Percentiles rank a stretch among this genome's conserved stretches.
Evolutionary conservation across 345 rosid genomes (phyloP).

Genomic region (Eucalyptus lansdowneana): DNA sequence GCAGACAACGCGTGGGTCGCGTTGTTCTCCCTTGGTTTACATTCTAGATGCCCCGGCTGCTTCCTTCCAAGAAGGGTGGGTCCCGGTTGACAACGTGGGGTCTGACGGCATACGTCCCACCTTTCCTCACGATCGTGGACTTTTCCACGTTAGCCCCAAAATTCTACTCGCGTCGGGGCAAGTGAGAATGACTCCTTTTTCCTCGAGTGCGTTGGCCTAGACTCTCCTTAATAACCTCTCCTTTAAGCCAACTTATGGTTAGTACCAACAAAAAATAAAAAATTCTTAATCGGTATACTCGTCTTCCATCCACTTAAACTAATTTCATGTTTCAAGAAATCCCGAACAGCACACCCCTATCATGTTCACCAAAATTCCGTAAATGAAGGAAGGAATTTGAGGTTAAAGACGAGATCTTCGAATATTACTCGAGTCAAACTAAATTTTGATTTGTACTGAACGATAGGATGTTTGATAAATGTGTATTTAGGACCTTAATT

Average conservation of each 20-base stretch:
- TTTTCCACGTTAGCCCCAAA: neutral
- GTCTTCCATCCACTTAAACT: neutral
- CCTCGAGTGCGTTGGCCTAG: neutral
- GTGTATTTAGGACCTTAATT: neutral
- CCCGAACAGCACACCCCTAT: rapidly evolving
- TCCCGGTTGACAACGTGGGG: neutral
- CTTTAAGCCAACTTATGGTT: neutral
- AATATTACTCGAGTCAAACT: neutral
- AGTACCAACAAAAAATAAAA: neutral
- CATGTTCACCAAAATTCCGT: neutral
- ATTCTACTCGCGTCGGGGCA: neutral
- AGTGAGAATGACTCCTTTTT: neutral
- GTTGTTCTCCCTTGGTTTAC: neutral
- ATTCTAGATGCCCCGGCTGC: neutral
- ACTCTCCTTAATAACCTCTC: neutral
- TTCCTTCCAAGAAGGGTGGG: neutral
- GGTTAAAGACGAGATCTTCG: neutral
- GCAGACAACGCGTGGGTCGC: neutral
- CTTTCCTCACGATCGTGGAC: neutral
- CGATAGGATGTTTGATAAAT: neutral
- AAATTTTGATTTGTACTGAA: neutral
- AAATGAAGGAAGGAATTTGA: neutral
- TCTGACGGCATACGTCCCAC: neutral
- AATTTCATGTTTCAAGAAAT: neutral
- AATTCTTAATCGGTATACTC: neutral